phyloP scores from a whole-genome alignment of 2,329 filamentous ascomycete genomes.

The Colletotrichum tamarilloi region DNA sequence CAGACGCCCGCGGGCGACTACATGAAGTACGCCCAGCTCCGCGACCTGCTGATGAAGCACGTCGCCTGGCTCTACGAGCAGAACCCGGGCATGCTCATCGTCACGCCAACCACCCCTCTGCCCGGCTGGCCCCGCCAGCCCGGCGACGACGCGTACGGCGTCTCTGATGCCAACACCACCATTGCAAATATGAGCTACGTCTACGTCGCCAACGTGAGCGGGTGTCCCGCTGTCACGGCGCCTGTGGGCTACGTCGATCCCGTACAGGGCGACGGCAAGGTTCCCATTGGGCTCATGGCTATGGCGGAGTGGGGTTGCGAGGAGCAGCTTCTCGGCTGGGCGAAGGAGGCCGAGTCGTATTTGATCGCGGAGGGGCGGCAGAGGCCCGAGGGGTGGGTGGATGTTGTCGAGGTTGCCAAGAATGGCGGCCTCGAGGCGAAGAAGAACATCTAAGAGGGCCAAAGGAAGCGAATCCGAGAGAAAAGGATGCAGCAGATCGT shows the following conservation, averaged over 20 bases:
- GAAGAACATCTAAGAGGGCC: constrained; percentile 17
- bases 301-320: constrained; percentile 76
- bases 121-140: constrained; percentile 76
- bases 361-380: constrained; percentile 62
- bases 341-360: constrained; percentile 66
- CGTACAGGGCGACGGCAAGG: constrained; percentile 64
- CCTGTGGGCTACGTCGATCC: constrained; percentile 79
- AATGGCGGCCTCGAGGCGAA: constrained; percentile 31
- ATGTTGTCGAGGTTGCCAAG: constrained; percentile 58
- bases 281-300: constrained; percentile 72
- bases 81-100: constrained; percentile 80
- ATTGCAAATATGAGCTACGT: constrained; percentile 87
- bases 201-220: constrained; percentile 85
- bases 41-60: constrained; percentile 82
- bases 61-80: constrained; percentile 76
- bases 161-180: constrained; percentile 78
- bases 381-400: constrained; percentile 67
- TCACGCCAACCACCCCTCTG: constrained; percentile 82
- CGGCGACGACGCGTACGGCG: constrained; percentile 74
- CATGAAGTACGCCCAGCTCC: constrained; percentile 77
- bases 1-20: constrained; percentile 77
- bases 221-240: constrained; percentile 78
- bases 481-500: too few species aligned
- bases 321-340: constrained; percentile 71
- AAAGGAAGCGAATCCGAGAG: too few species aligned